Evolutionary conservation across 768 basidiomycete genomes (phyloP), one percentile per base, ranked within the genome.

Genomic region (Phanerochaete carnosa): DNA sequence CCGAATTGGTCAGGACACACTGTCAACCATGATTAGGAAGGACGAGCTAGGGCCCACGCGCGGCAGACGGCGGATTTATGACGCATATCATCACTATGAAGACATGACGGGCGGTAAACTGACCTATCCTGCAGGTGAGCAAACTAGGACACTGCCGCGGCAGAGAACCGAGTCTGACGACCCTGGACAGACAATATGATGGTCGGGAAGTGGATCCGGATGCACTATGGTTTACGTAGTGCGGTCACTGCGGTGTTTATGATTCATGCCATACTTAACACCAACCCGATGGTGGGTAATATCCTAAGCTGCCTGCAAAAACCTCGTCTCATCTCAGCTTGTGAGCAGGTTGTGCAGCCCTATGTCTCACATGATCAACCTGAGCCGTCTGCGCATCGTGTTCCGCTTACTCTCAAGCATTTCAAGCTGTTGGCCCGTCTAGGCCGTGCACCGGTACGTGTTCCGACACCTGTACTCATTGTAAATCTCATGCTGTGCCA

Each of bases 361-460:
- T 83, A 81, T 66, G 67, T 83, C 55, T 51, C 45, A 39, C 57
- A 65, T 71, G 59, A 67, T 45, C 61, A 65, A 52, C 45, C 68
- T 68, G 5, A 63, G 70, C 25, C 9, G 37, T 16, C 56, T 35
- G 57, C 68, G 28, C 62, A 66, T 7, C 82, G 77, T 46, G 87
- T 91, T 28, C 90, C 90, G 23, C 68, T 91, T 32, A 92, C 90
- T 5, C 74, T 92, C 54, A 85, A 89, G 66, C 89, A 90, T 66
- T 92, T 92, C 74, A 82, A 85, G 68, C 68, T 88, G n/a, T 78
- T 92, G 50, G 89, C 89, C 3, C 82, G 79, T 46, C 73, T 92
- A 19, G 89, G 88, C 22, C 79, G 79, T 61, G 73, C 78, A 29
- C 83, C 86, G 9, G 87, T 87, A 67, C 66, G 87, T 72, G 32